A percentile compares a stretch with the other conserved stretches of the same genome.
Conservation (phyloP, 441 rosid species). For the Adansonia gregorii region DNA sequence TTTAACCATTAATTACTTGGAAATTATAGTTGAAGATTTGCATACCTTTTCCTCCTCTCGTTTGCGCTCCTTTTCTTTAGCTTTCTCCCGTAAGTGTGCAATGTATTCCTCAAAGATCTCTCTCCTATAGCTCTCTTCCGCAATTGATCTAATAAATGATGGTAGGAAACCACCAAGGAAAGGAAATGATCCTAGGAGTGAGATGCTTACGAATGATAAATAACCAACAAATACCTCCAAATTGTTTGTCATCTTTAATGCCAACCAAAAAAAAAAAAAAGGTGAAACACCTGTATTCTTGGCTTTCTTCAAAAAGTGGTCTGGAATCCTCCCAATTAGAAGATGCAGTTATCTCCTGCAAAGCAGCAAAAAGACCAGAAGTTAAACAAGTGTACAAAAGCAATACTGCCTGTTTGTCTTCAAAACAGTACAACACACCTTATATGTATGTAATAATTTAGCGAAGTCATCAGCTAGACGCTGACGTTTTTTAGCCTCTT, state of each 20-base stretch:
- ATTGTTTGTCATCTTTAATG: not conserved
- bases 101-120: conserved; percentile 86
- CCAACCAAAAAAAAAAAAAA: not conserved
- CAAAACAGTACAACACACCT: conserved; percentile 50
- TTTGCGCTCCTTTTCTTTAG: conserved; percentile 91
- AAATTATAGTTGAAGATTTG: not conserved
- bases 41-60: conserved; percentile 94
- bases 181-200: conserved; percentile 5
- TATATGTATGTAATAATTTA: conserved; percentile 56
- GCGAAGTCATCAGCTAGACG: conserved; percentile 88
- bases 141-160: conserved; percentile 58
- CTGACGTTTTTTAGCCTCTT: conserved; percentile 91
- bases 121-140: conserved; percentile 65
- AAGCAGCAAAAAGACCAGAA: conserved; percentile 28
- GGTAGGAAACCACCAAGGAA: conserved; percentile 11
- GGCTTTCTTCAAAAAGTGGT: conserved; percentile 76
- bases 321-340: conserved; percentile 86
- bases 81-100: conserved; percentile 73
- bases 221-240: conserved; percentile 14
- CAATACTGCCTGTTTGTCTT: not conserved
- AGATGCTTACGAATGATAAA: conserved; percentile 20
- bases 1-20: conserved; percentile 16
- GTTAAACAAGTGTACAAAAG: conserved; percentile 13
- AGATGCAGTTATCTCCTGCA: conserved; percentile 75
- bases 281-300: conserved; percentile 67